A percentile compares a stretch with the other conserved stretches of the same genome.
phyloP scores from a whole-genome alignment of 441 rosid genomes.

The Monsonia emarginata region DNA sequence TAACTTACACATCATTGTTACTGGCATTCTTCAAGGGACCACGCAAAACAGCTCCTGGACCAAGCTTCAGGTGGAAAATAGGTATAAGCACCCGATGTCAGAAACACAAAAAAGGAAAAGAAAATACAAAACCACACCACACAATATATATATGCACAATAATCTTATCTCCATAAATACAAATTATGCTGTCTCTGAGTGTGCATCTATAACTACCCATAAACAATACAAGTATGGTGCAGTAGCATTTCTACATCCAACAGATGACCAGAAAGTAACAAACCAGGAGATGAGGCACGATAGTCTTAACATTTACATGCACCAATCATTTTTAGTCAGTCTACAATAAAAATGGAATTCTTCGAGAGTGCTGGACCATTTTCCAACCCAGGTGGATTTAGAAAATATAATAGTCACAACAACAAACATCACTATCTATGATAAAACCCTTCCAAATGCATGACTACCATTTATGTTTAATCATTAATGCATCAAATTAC shows the following conservation, averaged over 20 bases:
- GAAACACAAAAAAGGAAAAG: neutral
- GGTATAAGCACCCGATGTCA: neutral
- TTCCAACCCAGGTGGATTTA: neutral
- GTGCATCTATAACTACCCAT: neutral
- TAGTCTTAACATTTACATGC: neutral
- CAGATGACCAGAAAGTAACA: slow-evolving; percentile 2
- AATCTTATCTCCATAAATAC: neutral
- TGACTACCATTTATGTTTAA: no score
- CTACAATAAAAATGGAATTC: neutral
- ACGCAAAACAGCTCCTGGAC: slow-evolving; percentile 61
- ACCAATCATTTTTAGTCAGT: neutral
- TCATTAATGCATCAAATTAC: no score
- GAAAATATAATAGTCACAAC: no score
- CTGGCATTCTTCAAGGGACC: slow-evolving; percentile 73
- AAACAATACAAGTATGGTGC: neutral
- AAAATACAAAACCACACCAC: neutral
- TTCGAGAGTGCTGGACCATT: neutral
- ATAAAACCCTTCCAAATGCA: no score
- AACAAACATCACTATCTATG: no score
- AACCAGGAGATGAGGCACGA: neutral
- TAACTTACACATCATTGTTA: slow-evolving; percentile 65
- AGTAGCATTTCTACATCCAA: neutral
- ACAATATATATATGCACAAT: neutral
- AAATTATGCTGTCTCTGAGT: neutral
- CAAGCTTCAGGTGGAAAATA: slow-evolving; percentile 46